These are phyloP conservation scores for Sparassis latifolia DNA, from an alignment of 1,284 basidiomycete genomes.

Conservation along the genomic window DNA sequence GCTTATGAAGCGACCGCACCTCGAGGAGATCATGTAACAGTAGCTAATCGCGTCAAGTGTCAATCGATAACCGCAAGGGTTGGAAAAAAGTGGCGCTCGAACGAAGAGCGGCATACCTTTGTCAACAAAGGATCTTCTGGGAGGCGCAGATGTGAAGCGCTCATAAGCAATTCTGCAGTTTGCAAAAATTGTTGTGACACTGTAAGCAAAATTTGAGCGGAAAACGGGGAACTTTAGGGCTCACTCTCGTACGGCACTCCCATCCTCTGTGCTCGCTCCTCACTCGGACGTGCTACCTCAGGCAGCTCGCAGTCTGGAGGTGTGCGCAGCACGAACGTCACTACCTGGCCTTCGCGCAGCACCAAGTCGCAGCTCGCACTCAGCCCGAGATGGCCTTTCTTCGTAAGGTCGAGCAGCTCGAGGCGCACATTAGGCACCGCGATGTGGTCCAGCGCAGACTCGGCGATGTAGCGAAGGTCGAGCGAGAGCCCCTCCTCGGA, in stretches of 20 bases:
- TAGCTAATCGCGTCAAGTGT: too few species aligned
- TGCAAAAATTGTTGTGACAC: too few species aligned
- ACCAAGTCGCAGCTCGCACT: slow-evolving; percentile 47
- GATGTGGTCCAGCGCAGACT: slow-evolving; percentile 44
- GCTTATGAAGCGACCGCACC: slow-evolving; percentile 26
- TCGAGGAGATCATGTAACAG: slow-evolving; percentile 42
- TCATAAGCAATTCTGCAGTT: slow-evolving; percentile 35
- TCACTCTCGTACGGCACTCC: slow-evolving; percentile 45
- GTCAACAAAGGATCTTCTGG: slow-evolving; percentile 60
- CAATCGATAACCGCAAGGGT: too few species aligned
- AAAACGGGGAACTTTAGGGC: slow-evolving; percentile 3
- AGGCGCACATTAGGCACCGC: slow-evolving; percentile 49
- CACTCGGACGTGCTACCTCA: slow-evolving; percentile 25
- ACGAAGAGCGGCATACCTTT: slow-evolving; percentile 29
- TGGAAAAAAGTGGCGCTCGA: too few species aligned
- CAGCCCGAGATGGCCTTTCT: slow-evolving; percentile 61
- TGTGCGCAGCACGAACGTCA: slow-evolving; percentile 78
- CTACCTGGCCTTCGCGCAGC: slow-evolving; percentile 75
- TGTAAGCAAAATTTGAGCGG: background rate
- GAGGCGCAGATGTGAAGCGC: slow-evolving; percentile 44
- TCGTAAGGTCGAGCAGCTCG: slow-evolving; percentile 50
- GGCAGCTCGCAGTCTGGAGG: slow-evolving; percentile 34
- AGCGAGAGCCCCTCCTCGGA: slow-evolving; percentile 51
- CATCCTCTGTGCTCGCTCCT: slow-evolving; percentile 27
- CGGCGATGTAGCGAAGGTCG: slow-evolving; percentile 71